phyloP scores from a whole-genome alignment of 2,329 filamentous ascomycete species.

The Fusarium tanahbumbuense region DNA sequence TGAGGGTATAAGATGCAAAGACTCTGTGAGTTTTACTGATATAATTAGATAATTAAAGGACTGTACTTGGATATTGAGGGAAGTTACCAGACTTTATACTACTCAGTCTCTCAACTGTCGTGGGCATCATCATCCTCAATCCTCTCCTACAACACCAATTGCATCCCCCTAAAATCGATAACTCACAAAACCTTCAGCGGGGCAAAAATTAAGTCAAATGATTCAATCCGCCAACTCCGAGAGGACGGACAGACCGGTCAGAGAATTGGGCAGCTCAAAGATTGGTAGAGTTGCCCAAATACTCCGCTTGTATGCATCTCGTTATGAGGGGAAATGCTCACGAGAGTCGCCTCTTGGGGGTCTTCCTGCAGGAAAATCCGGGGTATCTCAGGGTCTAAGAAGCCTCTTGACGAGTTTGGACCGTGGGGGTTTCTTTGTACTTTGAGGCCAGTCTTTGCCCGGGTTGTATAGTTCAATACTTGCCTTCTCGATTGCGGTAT shows the following conservation, averaged over 20 bases:
- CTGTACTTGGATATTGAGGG: no score
- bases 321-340: constrained; percentile 26
- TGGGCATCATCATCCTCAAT: not conserved
- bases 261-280: constrained; percentile 20
- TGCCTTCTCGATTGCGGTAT: constrained; percentile 15
- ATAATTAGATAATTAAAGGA: not conserved
- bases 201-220: constrained; percentile 26
- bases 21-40: not conserved
- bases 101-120: not conserved
- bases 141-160: constrained; percentile 3
- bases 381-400: constrained; percentile 34
- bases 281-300: constrained; percentile 32
- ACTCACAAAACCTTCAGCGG: constrained; percentile 18
- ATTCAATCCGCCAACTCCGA: constrained; percentile 24
- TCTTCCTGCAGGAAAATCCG: constrained; percentile 37
- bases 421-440: constrained; percentile 34
- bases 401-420: constrained; percentile 20
- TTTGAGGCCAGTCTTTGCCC: constrained; percentile 15
- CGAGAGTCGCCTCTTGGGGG: constrained; percentile 29
- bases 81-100: constrained; percentile 10
- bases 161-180: constrained; percentile 6
- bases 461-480: not conserved
- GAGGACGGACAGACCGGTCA: constrained; percentile 32
- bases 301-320: constrained; percentile 37
- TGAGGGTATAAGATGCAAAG: not conserved